Percentiles rank a stretch among this genome's conserved stretches.
Conservation (phyloP, 2,329 filamentous ascomycete genomes). For the Ambrosiella beaveri region DNA sequence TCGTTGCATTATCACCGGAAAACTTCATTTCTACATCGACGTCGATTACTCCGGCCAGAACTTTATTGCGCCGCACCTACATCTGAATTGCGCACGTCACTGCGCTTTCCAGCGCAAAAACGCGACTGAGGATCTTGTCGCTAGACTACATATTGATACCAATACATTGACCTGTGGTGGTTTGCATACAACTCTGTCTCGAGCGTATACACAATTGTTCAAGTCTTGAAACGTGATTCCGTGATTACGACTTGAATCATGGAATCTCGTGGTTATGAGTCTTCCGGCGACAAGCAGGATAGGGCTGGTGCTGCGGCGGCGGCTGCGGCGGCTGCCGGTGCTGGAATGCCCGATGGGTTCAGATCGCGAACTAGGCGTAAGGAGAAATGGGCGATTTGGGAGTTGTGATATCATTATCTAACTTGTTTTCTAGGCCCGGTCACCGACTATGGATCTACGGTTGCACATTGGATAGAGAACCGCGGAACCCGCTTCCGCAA, state of each 20-base stretch:
- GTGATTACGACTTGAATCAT: background rate
- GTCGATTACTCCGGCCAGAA: too few relatives aligned
- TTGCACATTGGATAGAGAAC: conserved; percentile 81
- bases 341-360: conserved; percentile 28
- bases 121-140: too few relatives aligned
- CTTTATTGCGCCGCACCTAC: too few relatives aligned
- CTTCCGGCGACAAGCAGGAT: background rate
- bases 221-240: too few relatives aligned
- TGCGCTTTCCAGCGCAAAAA: too few relatives aligned
- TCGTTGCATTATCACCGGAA: too few relatives aligned
- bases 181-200: too few relatives aligned
- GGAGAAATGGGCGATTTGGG: conserved; percentile 17
- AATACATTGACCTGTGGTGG: too few relatives aligned
- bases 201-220: too few relatives aligned
- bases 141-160: too few relatives aligned
- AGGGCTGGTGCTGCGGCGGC: conserved; percentile 18
- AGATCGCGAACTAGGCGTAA: conserved; percentile 36
- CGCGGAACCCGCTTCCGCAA: conserved; percentile 53
- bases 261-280: conserved; percentile 15
- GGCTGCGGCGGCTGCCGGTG: conserved; percentile 23
- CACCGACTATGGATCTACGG: conserved; percentile 80
- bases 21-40: too few relatives aligned
- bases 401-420: background rate
- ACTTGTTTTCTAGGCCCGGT: conserved; percentile 49
- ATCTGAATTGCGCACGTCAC: too few relatives aligned